These are phyloP conservation scores for Gynandropsis gynandra DNA, from an alignment of 345 rosid genomes.

Conservation along the genomic window DNA sequence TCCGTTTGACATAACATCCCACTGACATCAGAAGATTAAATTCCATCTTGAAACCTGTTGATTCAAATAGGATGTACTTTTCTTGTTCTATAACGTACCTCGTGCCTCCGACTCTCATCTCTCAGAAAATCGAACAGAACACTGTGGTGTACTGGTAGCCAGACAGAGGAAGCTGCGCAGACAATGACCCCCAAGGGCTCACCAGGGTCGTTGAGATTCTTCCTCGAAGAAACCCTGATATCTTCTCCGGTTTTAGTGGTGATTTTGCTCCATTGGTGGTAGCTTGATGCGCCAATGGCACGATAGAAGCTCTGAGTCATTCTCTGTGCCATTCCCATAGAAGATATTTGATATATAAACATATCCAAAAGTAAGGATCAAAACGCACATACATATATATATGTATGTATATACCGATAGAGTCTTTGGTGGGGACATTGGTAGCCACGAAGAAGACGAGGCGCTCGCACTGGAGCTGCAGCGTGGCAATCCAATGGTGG, in stretches of 20 bases:
- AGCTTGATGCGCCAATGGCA: constrained; percentile 93
- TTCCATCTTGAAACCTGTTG: too few species aligned
- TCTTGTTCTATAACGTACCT: too few species aligned
- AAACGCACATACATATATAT: too few species aligned
- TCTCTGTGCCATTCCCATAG: too few species aligned
- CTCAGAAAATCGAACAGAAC: constrained; percentile 76
- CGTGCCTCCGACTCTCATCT: constrained; percentile 69
- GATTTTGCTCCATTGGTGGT: constrained; percentile 79
- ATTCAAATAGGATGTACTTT: too few species aligned
- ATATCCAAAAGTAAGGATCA: too few species aligned
- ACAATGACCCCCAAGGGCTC: constrained; percentile 88
- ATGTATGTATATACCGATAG: too few species aligned
- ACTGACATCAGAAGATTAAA: constrained; percentile 49
- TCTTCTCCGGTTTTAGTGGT: constrained; percentile 87
- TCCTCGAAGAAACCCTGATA: constrained; percentile 79
- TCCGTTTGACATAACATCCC: constrained; percentile 80
- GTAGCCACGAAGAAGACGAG: constrained; percentile 98
- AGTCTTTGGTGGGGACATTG: constrained; percentile 97
- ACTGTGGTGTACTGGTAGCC: constrained; percentile 73
- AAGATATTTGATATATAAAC: too few species aligned
- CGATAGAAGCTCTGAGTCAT: too few species aligned
- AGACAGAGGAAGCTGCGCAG: constrained; percentile 80
- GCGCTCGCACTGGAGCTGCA: constrained; percentile 87
- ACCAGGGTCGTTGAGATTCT: constrained; percentile 85
- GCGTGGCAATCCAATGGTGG: constrained; percentile 75